Base-by-base conservation (phyloP, 1,284 basidiomycete species). In the Lignosus rhinocerotis region DNA sequence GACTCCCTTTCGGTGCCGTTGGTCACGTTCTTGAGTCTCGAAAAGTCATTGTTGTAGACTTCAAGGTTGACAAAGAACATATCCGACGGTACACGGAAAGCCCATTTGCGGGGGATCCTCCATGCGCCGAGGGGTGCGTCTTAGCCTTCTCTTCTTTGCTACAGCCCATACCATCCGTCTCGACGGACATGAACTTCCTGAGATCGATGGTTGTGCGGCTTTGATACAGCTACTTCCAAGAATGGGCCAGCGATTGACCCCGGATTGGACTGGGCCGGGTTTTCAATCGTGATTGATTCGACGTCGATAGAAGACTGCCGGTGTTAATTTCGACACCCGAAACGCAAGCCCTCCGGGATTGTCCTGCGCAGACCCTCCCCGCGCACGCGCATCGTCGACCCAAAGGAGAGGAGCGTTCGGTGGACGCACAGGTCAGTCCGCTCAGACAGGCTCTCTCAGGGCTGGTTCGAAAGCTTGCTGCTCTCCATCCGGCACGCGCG, bases 121-220 rank as follows among this genome's bases (percentile, higher is more conserved):
- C 36, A 39, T n/a, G 1, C 42, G 19, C 42, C 33, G 12, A 30
- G 8, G 41, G 30, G 54, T 46, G 46, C 32, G 48, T 56, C 38
- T 33, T 46, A 21, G 6, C 41, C 34, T 53, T 54, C 47, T 44
- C 59, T 61, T 61, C 56, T 51, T 53, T 57, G 54, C 59, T 56
- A 51, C 45, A 46, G 49, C 49, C 51, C 34, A 31, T 36, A 48
- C 62, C 55, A 51, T 56, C 55, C 47, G 38, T 60, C 30, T 52
- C 57, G 58, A 64, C 62, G 62, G 62, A 64, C 38, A 61, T 64
- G 62, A 61, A 39, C 55, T 49, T 58, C 42, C 45, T 55, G 53
- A 47, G 57, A 64, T 64, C 62, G 62, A 64, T 64, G 53, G 55
- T 61, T 49, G 57, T 47, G 59, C 62, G 62, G 55, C 62, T 46